These are phyloP conservation scores for Amanita brunnescens DNA, from an alignment of 768 basidiomycete species.

Conservation along the genomic window DNA sequence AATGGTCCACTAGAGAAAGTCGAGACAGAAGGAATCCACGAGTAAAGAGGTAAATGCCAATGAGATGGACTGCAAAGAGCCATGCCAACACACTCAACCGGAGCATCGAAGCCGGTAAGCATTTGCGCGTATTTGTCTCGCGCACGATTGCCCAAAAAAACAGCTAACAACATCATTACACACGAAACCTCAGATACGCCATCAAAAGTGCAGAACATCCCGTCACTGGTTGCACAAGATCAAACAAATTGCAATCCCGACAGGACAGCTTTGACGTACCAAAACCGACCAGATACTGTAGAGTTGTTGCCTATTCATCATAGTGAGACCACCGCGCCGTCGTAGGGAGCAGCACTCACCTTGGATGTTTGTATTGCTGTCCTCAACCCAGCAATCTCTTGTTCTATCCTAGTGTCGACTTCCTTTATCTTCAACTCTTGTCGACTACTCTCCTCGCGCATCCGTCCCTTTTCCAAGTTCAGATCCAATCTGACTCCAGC, in stretches of 20 bases:
- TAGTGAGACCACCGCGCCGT: not conserved
- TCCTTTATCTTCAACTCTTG: constrained; percentile 97
- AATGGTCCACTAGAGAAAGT: constrained; percentile 56
- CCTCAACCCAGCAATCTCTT: constrained; percentile 82
- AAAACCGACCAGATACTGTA: constrained; percentile 84
- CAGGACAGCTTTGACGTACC: constrained; percentile 39
- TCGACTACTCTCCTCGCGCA: constrained; percentile 85
- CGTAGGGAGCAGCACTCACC: constrained; percentile 26
- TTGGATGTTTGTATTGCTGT: constrained; percentile 83
- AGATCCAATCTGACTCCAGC: constrained; percentile 90
- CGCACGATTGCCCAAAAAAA: too few relatives aligned
- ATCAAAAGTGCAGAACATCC: constrained; percentile 81
- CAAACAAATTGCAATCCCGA: not conserved
- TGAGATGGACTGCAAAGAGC: constrained; percentile 59
- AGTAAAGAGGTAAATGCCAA: constrained; percentile 84
- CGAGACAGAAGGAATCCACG: constrained; percentile 83
- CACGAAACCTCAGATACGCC: constrained; percentile 77
- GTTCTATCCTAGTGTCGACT: constrained; percentile 94
- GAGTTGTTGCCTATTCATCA: constrained; percentile 56
- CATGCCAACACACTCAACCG: constrained; percentile 29
- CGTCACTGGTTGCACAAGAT: constrained; percentile 46
- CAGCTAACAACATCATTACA: too few relatives aligned
- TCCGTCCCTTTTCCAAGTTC: constrained; percentile 93
- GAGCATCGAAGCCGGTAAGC: too few relatives aligned
- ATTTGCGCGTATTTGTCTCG: too few relatives aligned